phyloP scores from a whole-genome alignment of 1,284 basidiomycete species.

The Cryptococcus wingfieldii region DNA sequence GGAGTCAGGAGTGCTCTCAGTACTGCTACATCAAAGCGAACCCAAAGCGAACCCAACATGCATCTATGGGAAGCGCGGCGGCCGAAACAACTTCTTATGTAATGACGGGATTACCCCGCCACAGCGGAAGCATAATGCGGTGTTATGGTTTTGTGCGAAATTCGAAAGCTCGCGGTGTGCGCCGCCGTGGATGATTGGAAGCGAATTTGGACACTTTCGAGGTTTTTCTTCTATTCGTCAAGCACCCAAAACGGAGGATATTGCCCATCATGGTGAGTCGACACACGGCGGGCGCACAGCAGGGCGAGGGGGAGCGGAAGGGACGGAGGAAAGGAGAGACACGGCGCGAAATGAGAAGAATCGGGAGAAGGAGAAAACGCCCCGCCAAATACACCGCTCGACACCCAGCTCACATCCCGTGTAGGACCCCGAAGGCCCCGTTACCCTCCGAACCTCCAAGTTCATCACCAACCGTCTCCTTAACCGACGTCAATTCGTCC shows the following conservation, averaged over 20 bases:
- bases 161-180: too few species aligned
- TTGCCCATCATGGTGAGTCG: conserved; percentile 42
- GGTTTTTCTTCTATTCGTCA: conserved; percentile 16
- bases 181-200: too few species aligned
- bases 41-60: too few species aligned
- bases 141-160: too few species aligned
- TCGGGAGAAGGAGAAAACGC: not conserved
- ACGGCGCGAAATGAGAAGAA: not conserved
- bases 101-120: too few species aligned
- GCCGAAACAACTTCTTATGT: too few species aligned
- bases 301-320: not conserved
- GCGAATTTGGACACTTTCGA: too few species aligned
- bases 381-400: not conserved
- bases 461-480: conserved; percentile 99
- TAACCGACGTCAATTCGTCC: conserved; percentile 78
- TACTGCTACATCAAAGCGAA: too few species aligned
- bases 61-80: too few species aligned
- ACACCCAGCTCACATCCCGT: not conserved
- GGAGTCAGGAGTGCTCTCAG: too few species aligned
- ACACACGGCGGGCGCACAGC: not conserved
- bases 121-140: too few species aligned
- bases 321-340: not conserved
- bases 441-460: conserved; percentile 97
- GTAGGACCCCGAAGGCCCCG: conserved; percentile 74
- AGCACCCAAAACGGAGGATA: conserved; percentile 20